These are phyloP conservation scores for Sphaceloma murrayae DNA, from an alignment of 2,329 filamentous ascomycete species.

Conservation along the genomic window DNA sequence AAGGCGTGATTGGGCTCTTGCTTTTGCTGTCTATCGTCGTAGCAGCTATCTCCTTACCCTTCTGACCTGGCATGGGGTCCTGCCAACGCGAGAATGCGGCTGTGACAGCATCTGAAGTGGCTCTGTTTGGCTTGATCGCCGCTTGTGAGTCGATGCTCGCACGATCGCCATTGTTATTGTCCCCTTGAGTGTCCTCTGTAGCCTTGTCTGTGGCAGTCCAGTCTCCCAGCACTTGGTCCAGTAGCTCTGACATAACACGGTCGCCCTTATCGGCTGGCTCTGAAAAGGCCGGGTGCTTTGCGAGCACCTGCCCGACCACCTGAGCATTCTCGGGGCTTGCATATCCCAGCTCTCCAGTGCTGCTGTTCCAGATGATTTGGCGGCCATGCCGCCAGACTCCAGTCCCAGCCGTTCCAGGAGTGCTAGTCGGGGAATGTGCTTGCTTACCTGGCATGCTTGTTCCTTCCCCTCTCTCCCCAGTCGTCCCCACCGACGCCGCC, in stretches of 20 bases:
- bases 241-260: neutral
- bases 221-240: neutral
- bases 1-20: neutral
- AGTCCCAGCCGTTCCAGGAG: neutral
- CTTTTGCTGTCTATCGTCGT: neutral
- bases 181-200: neutral
- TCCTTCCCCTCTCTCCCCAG: neutral
- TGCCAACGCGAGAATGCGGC: neutral
- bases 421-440: neutral
- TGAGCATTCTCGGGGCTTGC: neutral
- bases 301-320: slow-evolving; percentile 7
- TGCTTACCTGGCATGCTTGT: neutral
- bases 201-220: neutral
- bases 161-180: neutral
- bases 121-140: neutral
- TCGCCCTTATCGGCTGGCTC: neutral
- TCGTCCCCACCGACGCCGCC: neutral
- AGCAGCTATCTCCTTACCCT: neutral
- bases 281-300: slow-evolving; percentile 5
- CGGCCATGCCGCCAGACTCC: neutral
- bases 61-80: neutral
- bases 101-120: neutral
- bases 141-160: slow-evolving; percentile 1
- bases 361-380: slow-evolving; percentile 5
- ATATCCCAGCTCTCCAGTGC: slow-evolving; percentile 12